A percentile compares a stretch with the other conserved stretches of the same genome.
phyloP scores from a whole-genome alignment of 176 grass and related monocot species.

The Rhynchospora pubera region DNA sequence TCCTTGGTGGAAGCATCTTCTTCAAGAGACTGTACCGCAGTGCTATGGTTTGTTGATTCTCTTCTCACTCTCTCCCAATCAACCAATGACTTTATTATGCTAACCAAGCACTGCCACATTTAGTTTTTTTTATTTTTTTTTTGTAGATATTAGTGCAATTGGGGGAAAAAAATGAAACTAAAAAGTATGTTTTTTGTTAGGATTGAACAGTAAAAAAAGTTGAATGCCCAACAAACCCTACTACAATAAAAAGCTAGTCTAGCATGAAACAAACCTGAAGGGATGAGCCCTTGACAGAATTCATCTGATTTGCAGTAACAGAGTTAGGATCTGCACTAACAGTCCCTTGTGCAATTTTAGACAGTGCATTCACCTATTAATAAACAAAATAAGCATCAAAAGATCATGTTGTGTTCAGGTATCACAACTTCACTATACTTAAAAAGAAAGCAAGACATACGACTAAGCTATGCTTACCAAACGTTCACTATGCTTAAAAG shows the following conservation, averaged over 20 bases:
- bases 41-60: conserved; percentile 51
- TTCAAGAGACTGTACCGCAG: conserved; percentile 37
- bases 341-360: conserved; percentile 82
- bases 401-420: background rate
- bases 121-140: background rate
- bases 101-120: conserved; percentile 77
- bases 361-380: conserved; percentile 81
- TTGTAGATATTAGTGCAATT: background rate
- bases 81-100: conserved; percentile 93
- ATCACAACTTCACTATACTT: background rate
- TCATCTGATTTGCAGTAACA: conserved; percentile 50
- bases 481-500: no score
- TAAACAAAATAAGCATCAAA: conserved; percentile 19
- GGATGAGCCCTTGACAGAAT: conserved; percentile 86
- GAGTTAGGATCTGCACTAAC: conserved; percentile 65
- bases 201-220: background rate
- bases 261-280: conserved; percentile 76
- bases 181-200: background rate
- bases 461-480: conserved; percentile 35
- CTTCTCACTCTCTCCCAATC: conserved; percentile 89
- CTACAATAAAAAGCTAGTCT: conserved; percentile 4
- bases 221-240: background rate
- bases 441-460: background rate
- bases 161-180: background rate
- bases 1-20: conserved; percentile 45